A percentile compares a stretch with the other conserved stretches of the same genome.
phyloP scores from a whole-genome alignment of 208 protist genomes.

The Angomonas desouzai region DNA sequence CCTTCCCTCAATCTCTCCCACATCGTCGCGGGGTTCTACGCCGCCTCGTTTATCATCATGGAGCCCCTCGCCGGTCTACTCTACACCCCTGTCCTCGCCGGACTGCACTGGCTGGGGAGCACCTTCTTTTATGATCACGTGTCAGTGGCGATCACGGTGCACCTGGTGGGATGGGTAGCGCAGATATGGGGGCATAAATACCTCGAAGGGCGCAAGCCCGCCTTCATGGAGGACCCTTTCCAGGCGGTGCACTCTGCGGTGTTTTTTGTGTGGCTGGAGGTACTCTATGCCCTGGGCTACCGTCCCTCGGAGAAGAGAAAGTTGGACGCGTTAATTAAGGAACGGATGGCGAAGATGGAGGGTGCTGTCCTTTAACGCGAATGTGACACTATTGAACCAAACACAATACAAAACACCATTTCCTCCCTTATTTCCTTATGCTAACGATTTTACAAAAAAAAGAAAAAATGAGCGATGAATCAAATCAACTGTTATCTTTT shows the following conservation, averaged over 20 bases:
- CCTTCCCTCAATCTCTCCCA: constrained; percentile 41
- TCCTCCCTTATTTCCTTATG: background rate
- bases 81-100: constrained; percentile 38
- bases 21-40: constrained; percentile 39
- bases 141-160: constrained; percentile 25
- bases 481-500: too few relatives aligned
- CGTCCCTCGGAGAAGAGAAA: constrained; percentile 37
- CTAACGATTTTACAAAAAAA: too few relatives aligned
- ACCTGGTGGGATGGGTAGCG: constrained; percentile 39
- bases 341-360: constrained; percentile 31
- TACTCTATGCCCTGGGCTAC: constrained; percentile 78
- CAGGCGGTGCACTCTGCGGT: constrained; percentile 63
- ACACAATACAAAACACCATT: background rate
- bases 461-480: too few relatives aligned
- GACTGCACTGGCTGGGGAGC: constrained; percentile 35
- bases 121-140: constrained; percentile 23
- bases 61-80: constrained; percentile 48
- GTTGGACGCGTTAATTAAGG: constrained; percentile 32
- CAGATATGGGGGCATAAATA: constrained; percentile 71
- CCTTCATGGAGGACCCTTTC: constrained; percentile 69
- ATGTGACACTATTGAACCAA: background rate
- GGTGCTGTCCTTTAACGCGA: background rate
- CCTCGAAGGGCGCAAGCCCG: constrained; percentile 48
- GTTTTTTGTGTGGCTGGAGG: constrained; percentile 73
- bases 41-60: constrained; percentile 54